phyloP scores from a whole-genome alignment of 176 grass and related monocot species.

The Hordeum marinum region DNA sequence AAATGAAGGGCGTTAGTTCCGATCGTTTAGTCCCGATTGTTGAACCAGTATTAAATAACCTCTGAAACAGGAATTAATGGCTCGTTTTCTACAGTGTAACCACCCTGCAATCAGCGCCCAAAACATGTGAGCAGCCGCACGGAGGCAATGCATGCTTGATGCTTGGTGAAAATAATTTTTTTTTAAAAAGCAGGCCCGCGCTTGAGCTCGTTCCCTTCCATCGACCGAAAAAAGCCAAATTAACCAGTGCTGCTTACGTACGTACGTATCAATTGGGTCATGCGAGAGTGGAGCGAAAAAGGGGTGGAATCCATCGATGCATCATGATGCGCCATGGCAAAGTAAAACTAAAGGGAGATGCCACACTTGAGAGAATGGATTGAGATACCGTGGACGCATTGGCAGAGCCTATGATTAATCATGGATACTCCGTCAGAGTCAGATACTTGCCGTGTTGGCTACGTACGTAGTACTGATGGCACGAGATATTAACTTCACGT shows the following conservation, averaged over 20 bases:
- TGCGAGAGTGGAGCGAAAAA: neutral
- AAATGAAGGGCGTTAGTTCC: too few species aligned
- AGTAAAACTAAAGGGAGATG: neutral
- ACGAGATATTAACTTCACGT: too few species aligned
- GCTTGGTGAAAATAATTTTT: too few species aligned
- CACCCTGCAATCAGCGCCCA: slow-evolving; percentile 7
- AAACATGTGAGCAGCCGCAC: neutral
- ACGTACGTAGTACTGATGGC: neutral
- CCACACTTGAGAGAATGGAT: neutral
- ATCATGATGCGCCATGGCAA: neutral
- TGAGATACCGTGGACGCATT: neutral
- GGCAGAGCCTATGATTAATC: neutral
- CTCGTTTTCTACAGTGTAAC: too few species aligned
- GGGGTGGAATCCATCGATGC: neutral
- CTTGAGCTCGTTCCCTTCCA: neutral
- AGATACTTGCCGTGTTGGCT: neutral
- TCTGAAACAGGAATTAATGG: too few species aligned
- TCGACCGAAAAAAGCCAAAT: neutral
- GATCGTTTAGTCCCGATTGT: too few species aligned
- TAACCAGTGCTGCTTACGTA: too few species aligned
- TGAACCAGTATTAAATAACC: too few species aligned
- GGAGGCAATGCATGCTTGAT: too few species aligned
- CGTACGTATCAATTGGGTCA: neutral
- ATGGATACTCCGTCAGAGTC: neutral
- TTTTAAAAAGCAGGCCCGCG: neutral